Conservation (phyloP, 202 grass and related monocot species). For the Thinopyrum obtusiflorum region DNA sequence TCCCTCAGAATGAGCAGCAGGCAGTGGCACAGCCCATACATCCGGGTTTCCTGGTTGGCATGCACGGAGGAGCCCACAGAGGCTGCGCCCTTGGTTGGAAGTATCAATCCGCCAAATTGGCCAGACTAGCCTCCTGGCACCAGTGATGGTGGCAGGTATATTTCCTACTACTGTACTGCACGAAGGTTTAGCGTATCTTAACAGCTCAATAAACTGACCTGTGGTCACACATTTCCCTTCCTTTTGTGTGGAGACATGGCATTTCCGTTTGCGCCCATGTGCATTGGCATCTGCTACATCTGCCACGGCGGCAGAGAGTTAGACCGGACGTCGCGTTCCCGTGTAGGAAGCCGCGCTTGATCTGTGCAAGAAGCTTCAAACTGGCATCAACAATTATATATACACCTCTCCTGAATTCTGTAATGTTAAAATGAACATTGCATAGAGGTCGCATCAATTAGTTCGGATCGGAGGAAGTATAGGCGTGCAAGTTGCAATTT, state of each 20-base stretch:
- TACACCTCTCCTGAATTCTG: not conserved
- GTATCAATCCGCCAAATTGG: not conserved
- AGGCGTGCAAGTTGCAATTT: not conserved
- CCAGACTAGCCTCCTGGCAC: conserved; percentile 6
- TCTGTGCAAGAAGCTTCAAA: not conserved
- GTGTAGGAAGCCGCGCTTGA: not conserved
- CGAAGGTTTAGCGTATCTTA: not conserved
- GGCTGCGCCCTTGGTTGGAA: not conserved
- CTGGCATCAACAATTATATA: not conserved
- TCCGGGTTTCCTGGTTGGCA: not conserved
- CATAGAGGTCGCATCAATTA: too few species aligned
- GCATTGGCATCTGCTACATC: not conserved
- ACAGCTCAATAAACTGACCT: not conserved
- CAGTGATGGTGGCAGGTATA: not conserved
- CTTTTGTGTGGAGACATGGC: not conserved
- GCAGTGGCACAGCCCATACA: not conserved
- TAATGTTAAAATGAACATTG: too few species aligned
- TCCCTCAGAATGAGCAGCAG: not conserved
- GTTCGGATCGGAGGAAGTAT: too few species aligned
- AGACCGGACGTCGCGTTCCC: not conserved
- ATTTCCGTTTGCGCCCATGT: not conserved
- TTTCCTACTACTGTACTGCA: not conserved
- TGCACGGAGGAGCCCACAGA: not conserved
- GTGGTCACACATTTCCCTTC: conserved; percentile 14
- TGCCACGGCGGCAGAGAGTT: conserved; percentile 4